A percentile compares a stretch with the other conserved stretches of the same genome.
These are phyloP conservation scores for Reticulascus tulasneorum DNA, from an alignment of 2,329 filamentous ascomycete genomes.

Conservation along the genomic window DNA sequence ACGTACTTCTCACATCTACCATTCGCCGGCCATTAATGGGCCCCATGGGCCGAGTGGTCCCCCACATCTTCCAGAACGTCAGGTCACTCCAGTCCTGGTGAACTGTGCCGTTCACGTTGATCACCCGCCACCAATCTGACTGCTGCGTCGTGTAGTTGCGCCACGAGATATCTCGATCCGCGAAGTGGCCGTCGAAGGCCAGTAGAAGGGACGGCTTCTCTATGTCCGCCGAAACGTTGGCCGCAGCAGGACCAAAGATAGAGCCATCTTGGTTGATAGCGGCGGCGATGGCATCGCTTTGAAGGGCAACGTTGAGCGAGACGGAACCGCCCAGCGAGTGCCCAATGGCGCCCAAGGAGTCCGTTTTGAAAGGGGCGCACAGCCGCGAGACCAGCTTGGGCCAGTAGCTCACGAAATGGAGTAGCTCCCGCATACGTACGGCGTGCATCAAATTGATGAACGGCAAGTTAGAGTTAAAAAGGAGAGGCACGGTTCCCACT, in stretches of 20 bases:
- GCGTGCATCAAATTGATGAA: slow-evolving; percentile 12
- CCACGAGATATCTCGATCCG: slow-evolving; percentile 6
- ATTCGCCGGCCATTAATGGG: slow-evolving; percentile 11
- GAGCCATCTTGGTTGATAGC: slow-evolving; percentile 20
- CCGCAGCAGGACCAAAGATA: slow-evolving; percentile 5
- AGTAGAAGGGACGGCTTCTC: slow-evolving; percentile 18
- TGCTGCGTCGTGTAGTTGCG: slow-evolving; percentile 10
- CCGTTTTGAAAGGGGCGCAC: slow-evolving; percentile 13
- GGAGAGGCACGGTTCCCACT: slow-evolving; percentile 10
- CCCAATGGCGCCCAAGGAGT: slow-evolving; percentile 16
- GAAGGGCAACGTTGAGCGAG: slow-evolving; percentile 14
- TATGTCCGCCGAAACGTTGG: slow-evolving; percentile 14
- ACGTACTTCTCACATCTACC: slow-evolving; percentile 6
- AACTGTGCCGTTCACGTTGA: slow-evolving; percentile 6
- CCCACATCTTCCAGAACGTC: slow-evolving; percentile 11
- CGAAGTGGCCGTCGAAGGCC: slow-evolving; percentile 15
- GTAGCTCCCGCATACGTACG: slow-evolving; percentile 15
- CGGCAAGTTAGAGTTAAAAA: slow-evolving; percentile 4
- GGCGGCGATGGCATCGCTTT: slow-evolving; percentile 10
- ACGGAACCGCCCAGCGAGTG: slow-evolving; percentile 19
- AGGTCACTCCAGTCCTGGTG: slow-evolving; percentile 12
- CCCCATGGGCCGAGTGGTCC: slow-evolving; percentile 2
- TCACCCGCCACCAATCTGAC: slow-evolving; percentile 9
- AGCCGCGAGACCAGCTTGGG: slow-evolving; percentile 10
- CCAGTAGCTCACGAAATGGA: slow-evolving; percentile 16